Percentiles rank a stretch among this genome's conserved stretches.
Evolutionary conservation across 1,139 yeast species (phyloP).

Genomic region (Geotrichum citri-aurantii): DNA sequence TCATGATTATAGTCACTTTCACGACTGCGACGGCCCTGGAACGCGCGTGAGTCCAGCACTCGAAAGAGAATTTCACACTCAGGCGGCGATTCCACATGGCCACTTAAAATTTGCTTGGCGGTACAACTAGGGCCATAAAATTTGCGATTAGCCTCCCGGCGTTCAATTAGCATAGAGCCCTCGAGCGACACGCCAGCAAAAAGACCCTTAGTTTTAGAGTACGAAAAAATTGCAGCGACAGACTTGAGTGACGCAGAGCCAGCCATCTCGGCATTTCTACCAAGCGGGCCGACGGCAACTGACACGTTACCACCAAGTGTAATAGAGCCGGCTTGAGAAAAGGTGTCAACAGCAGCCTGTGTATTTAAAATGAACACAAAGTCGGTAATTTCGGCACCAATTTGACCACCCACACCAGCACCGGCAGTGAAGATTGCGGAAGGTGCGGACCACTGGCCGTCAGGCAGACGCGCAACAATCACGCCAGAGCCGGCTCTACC

Average conservation of each 20-base stretch:
- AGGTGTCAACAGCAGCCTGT: constrained; percentile 83
- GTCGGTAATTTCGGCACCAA: constrained; percentile 95
- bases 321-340: constrained; percentile 89
- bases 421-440: constrained; percentile 95
- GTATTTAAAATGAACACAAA: constrained; percentile 89
- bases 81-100: constrained; percentile 87
- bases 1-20: constrained; percentile 41
- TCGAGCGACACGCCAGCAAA: constrained; percentile 97
- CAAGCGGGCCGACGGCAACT: constrained; percentile 97
- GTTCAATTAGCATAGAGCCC: constrained; percentile 90
- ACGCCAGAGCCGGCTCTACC: constrained; percentile 98
- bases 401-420: constrained; percentile 97
- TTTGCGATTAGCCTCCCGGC: constrained; percentile 94
- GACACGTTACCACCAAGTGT: constrained; percentile 94
- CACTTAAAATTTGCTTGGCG: constrained; percentile 75
- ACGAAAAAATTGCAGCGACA: constrained; percentile 87
- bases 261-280: constrained; percentile 96
- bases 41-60: constrained; percentile 79
- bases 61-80: constrained; percentile 87
- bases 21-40: constrained; percentile 46
- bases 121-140: constrained; percentile 86
- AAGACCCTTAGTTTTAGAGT: constrained; percentile 92
- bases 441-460: constrained; percentile 97
- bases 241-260: constrained; percentile 87
- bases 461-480: constrained; percentile 87